Evolutionary conservation across 2,329 filamentous ascomycete genomes (phyloP).

Genomic region (Pseudocercospora fuligena): DNA sequence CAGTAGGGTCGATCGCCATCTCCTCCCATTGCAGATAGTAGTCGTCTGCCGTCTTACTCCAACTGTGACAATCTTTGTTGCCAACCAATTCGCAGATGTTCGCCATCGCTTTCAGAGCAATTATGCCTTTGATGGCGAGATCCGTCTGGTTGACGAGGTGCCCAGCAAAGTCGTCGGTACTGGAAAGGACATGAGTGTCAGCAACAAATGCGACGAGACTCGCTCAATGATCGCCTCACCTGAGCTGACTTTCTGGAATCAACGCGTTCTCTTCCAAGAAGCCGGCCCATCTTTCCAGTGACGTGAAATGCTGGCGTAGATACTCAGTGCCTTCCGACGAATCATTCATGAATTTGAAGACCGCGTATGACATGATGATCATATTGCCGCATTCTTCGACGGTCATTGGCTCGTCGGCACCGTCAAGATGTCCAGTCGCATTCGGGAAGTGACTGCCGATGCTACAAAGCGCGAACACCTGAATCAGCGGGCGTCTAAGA

Average conservation of each 20-base stretch:
- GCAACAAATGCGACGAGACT: neutral
- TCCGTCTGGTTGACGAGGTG: constrained; percentile 53
- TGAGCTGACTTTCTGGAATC: constrained; percentile 59
- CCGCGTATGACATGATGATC: constrained; percentile 59
- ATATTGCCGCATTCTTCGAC: constrained; percentile 55
- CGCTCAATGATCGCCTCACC: neutral
- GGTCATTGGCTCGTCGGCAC: constrained; percentile 56
- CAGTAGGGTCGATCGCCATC: constrained; percentile 16
- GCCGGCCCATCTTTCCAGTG: constrained; percentile 59
- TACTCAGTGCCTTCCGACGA: constrained; percentile 41
- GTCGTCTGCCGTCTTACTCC: neutral
- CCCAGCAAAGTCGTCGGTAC: constrained; percentile 61
- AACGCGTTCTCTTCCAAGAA: constrained; percentile 59
- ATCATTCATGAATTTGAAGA: constrained; percentile 61
- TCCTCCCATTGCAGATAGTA: constrained; percentile 16
- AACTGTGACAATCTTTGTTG: neutral
- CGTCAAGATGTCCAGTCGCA: constrained; percentile 33
- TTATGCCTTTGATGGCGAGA: constrained; percentile 31
- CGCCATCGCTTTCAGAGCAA: constrained; percentile 43
- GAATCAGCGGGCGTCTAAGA: too few species aligned
- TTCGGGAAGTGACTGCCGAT: constrained; percentile 31
- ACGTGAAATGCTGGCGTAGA: constrained; percentile 52
- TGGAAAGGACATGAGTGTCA: neutral
- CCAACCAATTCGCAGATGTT: constrained; percentile 13
- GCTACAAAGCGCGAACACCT: neutral